These are phyloP conservation scores for Luffa aegyptiaca DNA, from an alignment of 306 rosid genomes.

Conservation along the genomic window DNA sequence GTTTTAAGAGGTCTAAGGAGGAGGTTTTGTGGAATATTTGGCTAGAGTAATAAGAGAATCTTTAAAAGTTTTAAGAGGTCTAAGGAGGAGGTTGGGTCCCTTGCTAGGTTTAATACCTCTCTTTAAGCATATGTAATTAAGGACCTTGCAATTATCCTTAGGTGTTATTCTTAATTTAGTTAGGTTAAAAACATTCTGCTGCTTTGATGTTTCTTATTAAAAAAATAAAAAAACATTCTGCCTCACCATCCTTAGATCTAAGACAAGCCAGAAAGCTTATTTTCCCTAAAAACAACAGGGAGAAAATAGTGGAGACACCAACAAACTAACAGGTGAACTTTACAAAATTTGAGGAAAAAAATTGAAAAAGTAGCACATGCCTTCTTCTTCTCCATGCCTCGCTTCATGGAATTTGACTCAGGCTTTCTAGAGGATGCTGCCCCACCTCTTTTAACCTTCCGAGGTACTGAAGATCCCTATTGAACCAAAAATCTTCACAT, in stretches of 20 bases:
- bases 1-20: neutral
- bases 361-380: slow-evolving; percentile 21
- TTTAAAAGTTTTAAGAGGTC: neutral
- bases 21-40: neutral
- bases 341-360: neutral
- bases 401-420: slow-evolving; percentile 39
- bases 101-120: neutral
- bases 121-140: neutral
- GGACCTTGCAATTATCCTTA: neutral
- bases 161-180: neutral
- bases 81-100: neutral
- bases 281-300: neutral
- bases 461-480: slow-evolving; percentile 54
- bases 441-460: slow-evolving; percentile 62
- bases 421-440: slow-evolving; percentile 47
- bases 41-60: neutral
- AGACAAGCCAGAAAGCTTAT: neutral
- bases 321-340: neutral
- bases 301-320: neutral
- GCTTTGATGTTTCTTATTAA: no score
- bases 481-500: slow-evolving; percentile 5
- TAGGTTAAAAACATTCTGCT: neutral
- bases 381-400: slow-evolving; percentile 76
- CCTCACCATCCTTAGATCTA: neutral
- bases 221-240: neutral